Conservation (phyloP, 164 flowering plant genomes). For the Platanus orientalis region DNA sequence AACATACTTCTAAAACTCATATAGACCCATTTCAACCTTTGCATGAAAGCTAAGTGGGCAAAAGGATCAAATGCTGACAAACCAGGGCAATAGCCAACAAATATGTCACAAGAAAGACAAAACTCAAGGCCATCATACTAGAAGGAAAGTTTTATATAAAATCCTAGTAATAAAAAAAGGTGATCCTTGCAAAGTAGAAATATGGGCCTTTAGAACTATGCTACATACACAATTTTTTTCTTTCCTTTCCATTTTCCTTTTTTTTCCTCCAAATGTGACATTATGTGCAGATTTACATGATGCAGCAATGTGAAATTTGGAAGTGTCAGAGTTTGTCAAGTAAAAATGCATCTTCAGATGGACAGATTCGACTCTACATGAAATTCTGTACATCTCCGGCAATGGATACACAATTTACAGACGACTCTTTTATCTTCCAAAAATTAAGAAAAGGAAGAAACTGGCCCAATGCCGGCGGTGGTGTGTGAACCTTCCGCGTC, state of each 20-base stretch:
- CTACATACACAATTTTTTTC: slow-evolving; percentile 41
- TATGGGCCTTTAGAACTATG: slow-evolving; percentile 22
- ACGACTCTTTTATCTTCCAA: slow-evolving; percentile 26
- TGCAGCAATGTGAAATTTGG: slow-evolving; percentile 33
- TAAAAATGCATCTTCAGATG: slow-evolving; percentile 36
- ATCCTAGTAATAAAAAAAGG: not conserved
- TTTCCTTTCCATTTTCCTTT: slow-evolving; percentile 24
- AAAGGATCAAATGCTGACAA: not conserved
- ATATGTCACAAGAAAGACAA: not conserved
- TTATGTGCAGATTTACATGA: slow-evolving; percentile 51
- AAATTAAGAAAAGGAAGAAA: slow-evolving; percentile 31
- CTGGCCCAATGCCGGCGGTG: slow-evolving; percentile 23
- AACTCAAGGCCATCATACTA: too few species aligned
- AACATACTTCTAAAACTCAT: not conserved
- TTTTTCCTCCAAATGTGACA: slow-evolving; percentile 37
- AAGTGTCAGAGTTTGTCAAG: slow-evolving; percentile 37
- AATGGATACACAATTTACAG: slow-evolving; percentile 59
- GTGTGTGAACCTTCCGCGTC: slow-evolving; percentile 49
- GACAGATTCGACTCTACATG: slow-evolving; percentile 35
- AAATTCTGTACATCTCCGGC: slow-evolving; percentile 63
- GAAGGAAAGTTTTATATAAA: not conserved
- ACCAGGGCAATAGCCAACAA: not conserved
- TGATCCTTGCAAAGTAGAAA: too few species aligned
- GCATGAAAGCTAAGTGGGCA: not conserved
- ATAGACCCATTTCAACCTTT: not conserved